Percentiles rank a stretch among this genome's conserved stretches.
Conservation (phyloP, 805 yeast species). For the Yarrowia divulgata region DNA sequence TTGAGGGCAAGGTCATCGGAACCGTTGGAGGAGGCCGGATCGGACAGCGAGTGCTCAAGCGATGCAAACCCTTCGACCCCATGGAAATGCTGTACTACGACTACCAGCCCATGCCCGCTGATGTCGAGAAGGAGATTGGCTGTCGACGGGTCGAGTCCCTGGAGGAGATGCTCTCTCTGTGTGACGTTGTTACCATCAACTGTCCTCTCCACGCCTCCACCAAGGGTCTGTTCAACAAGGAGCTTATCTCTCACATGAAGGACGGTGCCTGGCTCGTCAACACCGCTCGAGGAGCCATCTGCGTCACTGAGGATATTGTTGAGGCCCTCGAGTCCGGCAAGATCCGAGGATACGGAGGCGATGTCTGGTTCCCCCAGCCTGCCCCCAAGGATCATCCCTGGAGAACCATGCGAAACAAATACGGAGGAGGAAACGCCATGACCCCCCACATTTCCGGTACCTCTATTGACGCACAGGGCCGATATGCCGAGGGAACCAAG, state of each 20-base stretch:
- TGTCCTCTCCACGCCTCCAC: slow-evolving; percentile 4
- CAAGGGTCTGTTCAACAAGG: slow-evolving; percentile 2
- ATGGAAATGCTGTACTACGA: slow-evolving; percentile 6
- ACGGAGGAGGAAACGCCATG: slow-evolving; percentile 82
- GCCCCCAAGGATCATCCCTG: slow-evolving; percentile 66
- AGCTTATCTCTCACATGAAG: slow-evolving; percentile 65
- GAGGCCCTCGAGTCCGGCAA: slow-evolving; percentile 74
- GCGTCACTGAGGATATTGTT: slow-evolving; percentile 75
- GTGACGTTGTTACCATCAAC: not conserved
- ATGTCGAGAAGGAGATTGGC: slow-evolving; percentile 1
- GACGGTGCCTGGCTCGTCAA: slow-evolving; percentile 76
- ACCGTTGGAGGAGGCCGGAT: slow-evolving; percentile 1
- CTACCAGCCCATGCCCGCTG: not conserved
- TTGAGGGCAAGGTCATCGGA: not conserved
- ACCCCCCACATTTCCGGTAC: slow-evolving; percentile 84
- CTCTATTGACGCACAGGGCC: slow-evolving; percentile 48
- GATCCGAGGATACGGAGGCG: slow-evolving; percentile 82
- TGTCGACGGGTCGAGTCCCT: slow-evolving; percentile 7
- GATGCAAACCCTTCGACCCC: not conserved
- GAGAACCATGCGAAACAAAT: slow-evolving; percentile 70
- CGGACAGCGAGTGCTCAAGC: slow-evolving; percentile 1
- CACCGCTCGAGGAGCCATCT: slow-evolving; percentile 84
- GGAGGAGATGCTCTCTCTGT: slow-evolving; percentile 1
- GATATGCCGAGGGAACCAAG: not conserved
- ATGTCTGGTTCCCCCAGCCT: slow-evolving; percentile 53